phyloP scores from a whole-genome alignment of 305 asterid species.

The Solanum hybrid region DNA sequence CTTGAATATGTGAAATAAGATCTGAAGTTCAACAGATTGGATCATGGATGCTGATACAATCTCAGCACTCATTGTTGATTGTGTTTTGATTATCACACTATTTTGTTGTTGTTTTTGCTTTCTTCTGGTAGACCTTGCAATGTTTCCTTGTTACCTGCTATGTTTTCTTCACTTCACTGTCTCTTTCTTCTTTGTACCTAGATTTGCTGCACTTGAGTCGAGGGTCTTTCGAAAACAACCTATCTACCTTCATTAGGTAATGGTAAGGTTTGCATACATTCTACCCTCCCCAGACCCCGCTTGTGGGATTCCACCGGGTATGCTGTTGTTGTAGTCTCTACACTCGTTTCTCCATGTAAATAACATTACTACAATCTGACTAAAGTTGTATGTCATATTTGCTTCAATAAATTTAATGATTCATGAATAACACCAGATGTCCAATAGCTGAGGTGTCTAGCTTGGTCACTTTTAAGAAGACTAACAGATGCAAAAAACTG shows the following conservation, averaged over 20 bases:
- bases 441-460: not conserved
- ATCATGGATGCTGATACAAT: not conserved
- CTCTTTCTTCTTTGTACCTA: not conserved
- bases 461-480: not conserved
- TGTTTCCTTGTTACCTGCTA: not conserved
- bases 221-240: not conserved
- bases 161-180: not conserved
- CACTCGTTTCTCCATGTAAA: not conserved
- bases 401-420: not conserved
- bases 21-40: not conserved
- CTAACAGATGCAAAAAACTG: not conserved
- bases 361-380: not conserved
- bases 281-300: not conserved
- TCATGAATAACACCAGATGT: not conserved
- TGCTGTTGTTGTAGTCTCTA: not conserved
- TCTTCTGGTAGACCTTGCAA: not conserved
- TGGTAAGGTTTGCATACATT: not conserved
- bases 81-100: not conserved
- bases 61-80: not conserved
- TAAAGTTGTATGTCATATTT: not conserved
- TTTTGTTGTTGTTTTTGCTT: not conserved
- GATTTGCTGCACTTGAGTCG: not conserved
- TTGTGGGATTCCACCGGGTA: not conserved
- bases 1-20: not conserved
- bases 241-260: not conserved